Evolutionary conservation across 305 asterid genomes (phyloP).

Genomic region (Fraxinus xanthoxyloides): DNA sequence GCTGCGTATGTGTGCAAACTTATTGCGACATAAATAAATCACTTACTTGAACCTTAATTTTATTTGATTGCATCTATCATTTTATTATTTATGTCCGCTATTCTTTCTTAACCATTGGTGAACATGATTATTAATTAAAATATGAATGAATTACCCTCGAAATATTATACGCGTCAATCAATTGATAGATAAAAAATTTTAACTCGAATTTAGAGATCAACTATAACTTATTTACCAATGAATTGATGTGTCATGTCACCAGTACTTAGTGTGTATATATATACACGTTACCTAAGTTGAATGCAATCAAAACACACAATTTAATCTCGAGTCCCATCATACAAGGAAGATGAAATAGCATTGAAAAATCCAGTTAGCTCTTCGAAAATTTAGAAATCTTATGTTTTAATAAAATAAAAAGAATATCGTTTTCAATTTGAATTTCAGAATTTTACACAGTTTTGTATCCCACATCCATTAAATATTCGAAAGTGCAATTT

Average conservation of each 20-base stretch:
- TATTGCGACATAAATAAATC: no score
- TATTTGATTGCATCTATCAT: no score
- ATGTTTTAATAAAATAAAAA: background rate
- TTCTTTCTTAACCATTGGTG: no score
- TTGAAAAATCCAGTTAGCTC: background rate
- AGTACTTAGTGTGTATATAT: no score
- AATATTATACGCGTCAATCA: background rate
- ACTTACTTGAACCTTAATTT: no score
- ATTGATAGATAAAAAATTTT: background rate
- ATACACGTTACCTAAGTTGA: background rate
- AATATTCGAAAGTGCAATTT: background rate
- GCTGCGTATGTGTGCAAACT: no score
- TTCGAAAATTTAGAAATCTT: background rate
- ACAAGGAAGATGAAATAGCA: background rate
- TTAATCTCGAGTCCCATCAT: background rate
- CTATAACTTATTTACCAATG: no score
- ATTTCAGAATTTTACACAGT: background rate
- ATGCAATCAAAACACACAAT: background rate
- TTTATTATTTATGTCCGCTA: no score
- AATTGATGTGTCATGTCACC: no score
- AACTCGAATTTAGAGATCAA: no score
- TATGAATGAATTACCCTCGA: background rate
- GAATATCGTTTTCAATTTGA: background rate
- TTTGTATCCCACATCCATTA: background rate
- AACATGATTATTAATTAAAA: background rate